These are phyloP conservation scores for Ensete ventricosum DNA, from an alignment of 176 grass and related monocot species.

Conservation along the genomic window DNA sequence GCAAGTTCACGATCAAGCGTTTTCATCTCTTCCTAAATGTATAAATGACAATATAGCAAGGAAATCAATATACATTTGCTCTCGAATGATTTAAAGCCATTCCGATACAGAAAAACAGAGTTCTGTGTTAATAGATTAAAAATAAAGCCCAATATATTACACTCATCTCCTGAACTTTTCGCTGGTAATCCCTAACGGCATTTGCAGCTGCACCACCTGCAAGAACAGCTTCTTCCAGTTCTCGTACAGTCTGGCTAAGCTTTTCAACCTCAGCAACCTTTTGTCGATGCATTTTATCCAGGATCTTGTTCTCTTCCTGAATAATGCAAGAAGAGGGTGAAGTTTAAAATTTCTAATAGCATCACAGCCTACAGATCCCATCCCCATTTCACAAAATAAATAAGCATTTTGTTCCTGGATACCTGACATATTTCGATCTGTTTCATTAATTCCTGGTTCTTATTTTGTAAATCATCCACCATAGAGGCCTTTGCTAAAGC, in stretches of 20 bases:
- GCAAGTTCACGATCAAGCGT: constrained; percentile 94
- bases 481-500: constrained; percentile 89
- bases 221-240: constrained; percentile 84
- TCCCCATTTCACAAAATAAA: constrained; percentile 8
- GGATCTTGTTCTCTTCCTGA: constrained; percentile 97
- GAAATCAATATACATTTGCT: neutral
- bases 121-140: constrained; percentile 9
- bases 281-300: constrained; percentile 95
- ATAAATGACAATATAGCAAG: constrained; percentile 22
- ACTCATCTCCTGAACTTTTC: constrained; percentile 98
- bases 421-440: constrained; percentile 99
- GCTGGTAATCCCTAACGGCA: constrained; percentile 93
- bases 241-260: constrained; percentile 85
- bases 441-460: constrained; percentile 98
- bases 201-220: constrained; percentile 80
- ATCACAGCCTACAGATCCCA: constrained; percentile 3
- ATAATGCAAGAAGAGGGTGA: constrained; percentile 15
- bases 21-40: constrained; percentile 83
- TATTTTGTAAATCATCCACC: constrained; percentile 98
- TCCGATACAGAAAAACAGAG: neutral
- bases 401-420: constrained; percentile 15
- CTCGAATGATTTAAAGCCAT: neutral
- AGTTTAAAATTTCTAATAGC: neutral
- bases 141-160: constrained; percentile 34
- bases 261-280: constrained; percentile 98